A percentile compares a stretch with the other conserved stretches of the same genome.
Conservation (phyloP, 345 rosid species). For the Eucalyptus globulus region DNA sequence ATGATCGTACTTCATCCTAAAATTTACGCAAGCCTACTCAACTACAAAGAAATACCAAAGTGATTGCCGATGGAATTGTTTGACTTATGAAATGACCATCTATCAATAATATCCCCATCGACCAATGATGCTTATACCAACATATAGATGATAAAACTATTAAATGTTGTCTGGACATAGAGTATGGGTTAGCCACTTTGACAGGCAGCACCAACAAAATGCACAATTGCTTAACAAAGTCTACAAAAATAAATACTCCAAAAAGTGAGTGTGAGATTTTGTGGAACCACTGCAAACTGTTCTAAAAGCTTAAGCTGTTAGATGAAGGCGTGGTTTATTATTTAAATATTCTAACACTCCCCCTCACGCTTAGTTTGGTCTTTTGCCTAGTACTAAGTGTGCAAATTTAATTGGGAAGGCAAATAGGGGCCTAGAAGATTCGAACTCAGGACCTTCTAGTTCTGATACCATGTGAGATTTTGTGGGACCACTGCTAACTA, state of each 20-base stretch:
- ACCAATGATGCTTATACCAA: neutral
- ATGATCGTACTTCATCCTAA: neutral
- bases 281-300: too few relatives aligned
- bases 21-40: neutral
- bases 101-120: neutral
- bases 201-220: neutral
- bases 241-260: neutral
- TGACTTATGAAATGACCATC: neutral
- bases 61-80: neutral
- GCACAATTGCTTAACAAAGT: neutral
- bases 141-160: neutral
- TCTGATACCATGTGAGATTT: too few relatives aligned
- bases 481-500: too few relatives aligned
- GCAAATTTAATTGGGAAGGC: too few relatives aligned
- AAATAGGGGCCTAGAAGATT: too few relatives aligned
- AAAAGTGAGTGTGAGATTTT: neutral
- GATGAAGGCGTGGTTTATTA: too few relatives aligned
- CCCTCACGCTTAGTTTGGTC: too few relatives aligned
- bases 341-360: too few relatives aligned
- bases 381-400: too few relatives aligned
- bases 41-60: neutral
- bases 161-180: neutral
- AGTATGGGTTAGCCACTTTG: neutral
- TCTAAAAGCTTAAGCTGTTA: too few relatives aligned
- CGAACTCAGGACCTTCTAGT: too few relatives aligned